These are phyloP conservation scores for Rhizophagus sp. DNA, from an alignment of 192 early-diverging fungal genomes.

Conservation along the genomic window DNA sequence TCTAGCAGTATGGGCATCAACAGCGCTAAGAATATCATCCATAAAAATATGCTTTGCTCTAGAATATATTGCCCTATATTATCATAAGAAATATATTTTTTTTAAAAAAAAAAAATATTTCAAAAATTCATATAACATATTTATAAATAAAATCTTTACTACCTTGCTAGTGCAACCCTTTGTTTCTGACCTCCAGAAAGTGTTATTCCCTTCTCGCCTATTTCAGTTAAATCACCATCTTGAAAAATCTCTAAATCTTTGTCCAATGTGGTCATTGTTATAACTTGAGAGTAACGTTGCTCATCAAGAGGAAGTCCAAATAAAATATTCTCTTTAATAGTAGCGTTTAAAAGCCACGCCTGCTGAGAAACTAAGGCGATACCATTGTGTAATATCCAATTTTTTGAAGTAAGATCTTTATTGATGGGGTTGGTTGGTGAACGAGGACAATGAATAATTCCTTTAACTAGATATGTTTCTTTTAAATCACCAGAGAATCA, in stretches of 20 bases:
- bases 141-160: slow-evolving; percentile 27
- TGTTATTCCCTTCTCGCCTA: slow-evolving; percentile 89
- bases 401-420: neutral
- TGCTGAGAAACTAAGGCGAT: slow-evolving; percentile 82
- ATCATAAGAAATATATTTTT: neutral
- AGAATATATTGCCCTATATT: slow-evolving; percentile 74
- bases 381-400: slow-evolving; percentile 48
- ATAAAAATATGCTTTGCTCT: slow-evolving; percentile 63
- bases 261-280: slow-evolving; percentile 81
- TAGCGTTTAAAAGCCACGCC: slow-evolving; percentile 61
- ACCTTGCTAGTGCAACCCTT: slow-evolving; percentile 61
- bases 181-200: slow-evolving; percentile 92
- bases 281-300: slow-evolving; percentile 50
- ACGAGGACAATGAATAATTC: slow-evolving; percentile 46
- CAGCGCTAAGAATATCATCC: slow-evolving; percentile 91
- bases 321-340: slow-evolving; percentile 51
- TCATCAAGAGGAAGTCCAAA: slow-evolving; percentile 82
- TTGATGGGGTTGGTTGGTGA: slow-evolving; percentile 19
- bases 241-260: slow-evolving; percentile 83
- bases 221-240: slow-evolving; percentile 88
- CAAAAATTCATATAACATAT: neutral
- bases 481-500: neutral
- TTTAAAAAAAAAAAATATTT: neutral
- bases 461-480: slow-evolving; percentile 60
- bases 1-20: slow-evolving; percentile 91